Evolutionary conservation across 345 rosid species (phyloP), one percentile per base, ranked within the genome.

Genomic region (Eutrema heterophyllum): DNA sequence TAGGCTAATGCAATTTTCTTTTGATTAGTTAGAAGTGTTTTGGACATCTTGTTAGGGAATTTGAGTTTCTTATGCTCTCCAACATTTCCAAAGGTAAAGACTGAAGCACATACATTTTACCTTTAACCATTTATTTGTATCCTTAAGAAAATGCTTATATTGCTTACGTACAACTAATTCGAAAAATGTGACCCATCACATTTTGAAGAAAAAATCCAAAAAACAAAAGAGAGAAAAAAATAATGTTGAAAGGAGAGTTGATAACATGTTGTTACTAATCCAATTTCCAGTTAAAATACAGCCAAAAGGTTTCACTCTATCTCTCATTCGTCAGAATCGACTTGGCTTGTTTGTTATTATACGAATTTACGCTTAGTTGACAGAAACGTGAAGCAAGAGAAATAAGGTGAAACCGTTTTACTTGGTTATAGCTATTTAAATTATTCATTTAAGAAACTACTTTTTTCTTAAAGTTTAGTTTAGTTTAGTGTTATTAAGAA

Each of bases 361-460:
- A 41, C 30, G 48, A 18, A 5, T 44, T 49, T 5, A 49, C 12
- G 27, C 33, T 33, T 60, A 44, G 6, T 46, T 24, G 57, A 48
- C 39, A 26, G 39, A 71, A 62, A 72, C 61, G 60, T 48, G 10
- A 49, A 36, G 68, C 27, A 8, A 30, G 43, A 71, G 51, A 50
- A 40, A 60, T 50, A 71, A 26, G 2, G 58, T 13, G 75, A 60
- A 35, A 35, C 24, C 33, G 57, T 13, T 57, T 55, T 56, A 21
- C 32, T 27, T 60, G 9, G 50, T 38, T 59, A 6, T 21, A 14
- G 36, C 9, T 26, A 58, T 57, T 59, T 26, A 32, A 26, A 2
- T 26, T 21, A 11, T 11, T 51, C 60, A 38, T 40, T 39, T 11
- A 52, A n/a, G n/a, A n/a, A n/a, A n/a, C n/a, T n/a, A n/a, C n/a